Base-by-base conservation (phyloP, 139 green algal genomes). In the Picochlorum sp. region DNA sequence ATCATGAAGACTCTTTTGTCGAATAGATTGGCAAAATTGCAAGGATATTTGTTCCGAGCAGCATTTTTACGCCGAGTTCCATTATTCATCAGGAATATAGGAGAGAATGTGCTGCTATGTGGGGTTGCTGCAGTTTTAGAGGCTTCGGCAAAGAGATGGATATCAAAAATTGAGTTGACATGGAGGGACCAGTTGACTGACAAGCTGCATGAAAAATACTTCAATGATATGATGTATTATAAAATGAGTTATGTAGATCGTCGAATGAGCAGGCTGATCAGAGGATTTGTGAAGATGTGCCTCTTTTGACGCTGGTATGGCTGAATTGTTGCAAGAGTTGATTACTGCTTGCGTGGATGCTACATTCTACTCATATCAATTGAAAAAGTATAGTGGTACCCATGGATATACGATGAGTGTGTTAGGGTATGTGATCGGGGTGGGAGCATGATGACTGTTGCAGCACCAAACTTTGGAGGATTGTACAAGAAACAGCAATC, bases 221-320 rank as follows among this genome's bases (percentile, higher is more conserved):
- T 88, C 57, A 23, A 70, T 32, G 73, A 85, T 66, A 88, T 90
- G 80, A 78, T 73, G 9, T 91, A 86, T 61, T 91, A 91, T 77
- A 78, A 80, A 64, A 75, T 90, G 56, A 76, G 49, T 21, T 82
- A 91, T 50, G 84, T 91, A 58, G 79, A 90, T 70, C 61, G 75
- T 18, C 61, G 70, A n/a, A 60, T 91, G 59, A 67, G 57, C 72
- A 66, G 37, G 75, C 81, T 3, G 84, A 91, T 71, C 79, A 89
- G 74, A 75, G 81, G 52, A 68, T 91, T 11, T 85, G 79, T 61
- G 83, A 89, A 56, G 84, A 91, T 61, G 69, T 90, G 18, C 84
- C 84, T 57, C 76, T 79, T 50, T 68, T 90, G 47, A 67, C 50
- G 49, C 49, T 4, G 75, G 72, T 24, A 57, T 87, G 49, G 67